Conservation (phyloP, 495 filamentous ascomycete genomes). For the Hypoxylon fragiforme region DNA sequence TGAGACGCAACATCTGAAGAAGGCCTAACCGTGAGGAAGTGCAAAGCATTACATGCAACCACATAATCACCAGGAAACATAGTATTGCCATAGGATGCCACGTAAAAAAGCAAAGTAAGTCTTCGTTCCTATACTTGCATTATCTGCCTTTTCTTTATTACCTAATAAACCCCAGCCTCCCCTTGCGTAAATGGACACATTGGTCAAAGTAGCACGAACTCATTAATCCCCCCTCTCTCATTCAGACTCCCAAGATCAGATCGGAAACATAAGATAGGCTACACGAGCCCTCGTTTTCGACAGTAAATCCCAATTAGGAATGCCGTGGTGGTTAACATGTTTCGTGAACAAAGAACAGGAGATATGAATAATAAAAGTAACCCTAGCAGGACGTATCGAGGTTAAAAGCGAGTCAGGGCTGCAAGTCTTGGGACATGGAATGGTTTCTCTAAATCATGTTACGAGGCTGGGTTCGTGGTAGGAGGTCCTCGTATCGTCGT, state of each 20-base stretch:
- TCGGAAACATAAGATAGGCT: neutral
- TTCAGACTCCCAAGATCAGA: conserved; percentile 10
- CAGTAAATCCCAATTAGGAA: no score
- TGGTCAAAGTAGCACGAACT: conserved; percentile 9
- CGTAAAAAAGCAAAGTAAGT: conserved; percentile 17
- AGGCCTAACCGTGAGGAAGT: no score
- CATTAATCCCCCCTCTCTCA: conserved; percentile 2
- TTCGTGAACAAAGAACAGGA: no score
- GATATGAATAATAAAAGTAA: no score
- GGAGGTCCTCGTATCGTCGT: conserved; percentile 52
- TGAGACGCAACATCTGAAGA: no score
- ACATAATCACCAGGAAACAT: neutral
- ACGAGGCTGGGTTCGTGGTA: conserved; percentile 45
- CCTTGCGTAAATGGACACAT: conserved; percentile 6
- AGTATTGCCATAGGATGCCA: neutral
- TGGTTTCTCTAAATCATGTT: conserved; percentile 49
- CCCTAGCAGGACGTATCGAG: no score
- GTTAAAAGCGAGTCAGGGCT: no score
- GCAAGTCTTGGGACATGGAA: no score
- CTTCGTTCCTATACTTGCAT: conserved; percentile 12
- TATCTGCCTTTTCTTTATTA: neutral
- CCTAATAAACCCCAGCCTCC: neutral
- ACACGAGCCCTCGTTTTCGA: neutral
- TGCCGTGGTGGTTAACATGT: no score
- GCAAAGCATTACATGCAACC: no score